Conservation (phyloP, 305 asterid genomes). For the Plantago rigida region DNA sequence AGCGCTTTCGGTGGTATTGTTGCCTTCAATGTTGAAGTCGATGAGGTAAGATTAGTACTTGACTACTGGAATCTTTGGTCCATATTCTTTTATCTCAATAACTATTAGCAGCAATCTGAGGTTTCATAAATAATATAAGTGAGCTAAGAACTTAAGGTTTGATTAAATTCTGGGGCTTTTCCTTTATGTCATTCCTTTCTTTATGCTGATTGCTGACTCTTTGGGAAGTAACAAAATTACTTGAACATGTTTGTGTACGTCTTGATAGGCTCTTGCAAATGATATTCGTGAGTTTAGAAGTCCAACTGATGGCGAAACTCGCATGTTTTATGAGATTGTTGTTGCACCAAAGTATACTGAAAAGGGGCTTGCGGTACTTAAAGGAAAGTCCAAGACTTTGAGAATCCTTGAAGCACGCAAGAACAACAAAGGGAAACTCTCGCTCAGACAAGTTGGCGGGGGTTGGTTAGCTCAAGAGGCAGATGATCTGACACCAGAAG, state of each 20-base stretch:
- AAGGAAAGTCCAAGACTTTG: constrained; percentile 87
- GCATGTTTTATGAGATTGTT: constrained; percentile 91
- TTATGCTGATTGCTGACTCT: too few species aligned
- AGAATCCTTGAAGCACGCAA: constrained; percentile 85
- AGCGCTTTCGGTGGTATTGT: constrained; percentile 99
- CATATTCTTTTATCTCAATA: not conserved
- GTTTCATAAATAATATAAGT: too few species aligned
- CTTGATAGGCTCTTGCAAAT: constrained; percentile 65
- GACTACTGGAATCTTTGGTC: not conserved
- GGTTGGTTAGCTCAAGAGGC: constrained; percentile 97
- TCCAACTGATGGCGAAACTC: constrained; percentile 81
- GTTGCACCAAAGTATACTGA: constrained; percentile 76
- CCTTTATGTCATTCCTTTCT: too few species aligned
- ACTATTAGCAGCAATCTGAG: not conserved
- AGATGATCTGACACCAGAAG: constrained; percentile 78
- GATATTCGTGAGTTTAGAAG: constrained; percentile 89
- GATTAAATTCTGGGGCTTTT: too few species aligned
- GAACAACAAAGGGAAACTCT: constrained; percentile 67
- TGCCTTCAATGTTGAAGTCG: constrained; percentile 90
- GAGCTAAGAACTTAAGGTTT: not conserved
- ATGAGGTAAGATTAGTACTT: constrained; percentile 54
- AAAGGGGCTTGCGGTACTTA: constrained; percentile 85
- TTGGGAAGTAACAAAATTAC: not conserved
- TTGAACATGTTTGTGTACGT: not conserved
- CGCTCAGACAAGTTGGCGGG: constrained; percentile 92